These are phyloP conservation scores for Mortierella sp. DNA, from an alignment of 371 early-diverging fungal genomes.

Conservation along the genomic window DNA sequence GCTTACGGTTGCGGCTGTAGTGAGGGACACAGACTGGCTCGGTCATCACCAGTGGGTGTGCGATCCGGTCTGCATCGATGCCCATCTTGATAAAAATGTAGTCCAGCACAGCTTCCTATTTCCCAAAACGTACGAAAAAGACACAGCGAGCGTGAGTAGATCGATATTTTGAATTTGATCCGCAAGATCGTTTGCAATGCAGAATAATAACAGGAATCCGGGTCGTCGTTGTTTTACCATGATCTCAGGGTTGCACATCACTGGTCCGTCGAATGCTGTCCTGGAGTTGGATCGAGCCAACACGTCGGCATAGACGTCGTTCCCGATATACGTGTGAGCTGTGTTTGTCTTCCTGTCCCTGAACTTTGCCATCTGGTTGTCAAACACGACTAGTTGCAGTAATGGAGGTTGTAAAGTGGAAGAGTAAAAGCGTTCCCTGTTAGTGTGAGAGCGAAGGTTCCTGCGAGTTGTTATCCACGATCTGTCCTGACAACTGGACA, in stretches of 20 bases:
- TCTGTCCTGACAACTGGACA: neutral
- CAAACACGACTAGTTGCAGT: slow-evolving; percentile 75
- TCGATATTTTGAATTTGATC: neutral
- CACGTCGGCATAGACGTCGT: slow-evolving; percentile 80
- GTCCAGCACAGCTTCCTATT: slow-evolving; percentile 84
- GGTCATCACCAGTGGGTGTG: slow-evolving; percentile 89
- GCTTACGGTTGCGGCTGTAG: slow-evolving; percentile 78
- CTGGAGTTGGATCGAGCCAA: slow-evolving; percentile 76
- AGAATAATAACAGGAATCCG: neutral
- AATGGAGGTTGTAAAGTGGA: neutral
- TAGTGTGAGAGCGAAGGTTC: neutral
- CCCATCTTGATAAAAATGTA: slow-evolving; percentile 88
- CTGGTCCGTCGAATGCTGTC: slow-evolving; percentile 82
- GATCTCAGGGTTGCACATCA: slow-evolving; percentile 78
- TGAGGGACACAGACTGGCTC: slow-evolving; percentile 85
- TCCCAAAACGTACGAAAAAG: slow-evolving; percentile 6
- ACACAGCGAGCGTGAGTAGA: neutral
- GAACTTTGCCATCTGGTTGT: slow-evolving; percentile 85
- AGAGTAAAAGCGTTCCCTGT: neutral
- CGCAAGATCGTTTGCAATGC: neutral
- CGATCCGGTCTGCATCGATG: slow-evolving; percentile 71
- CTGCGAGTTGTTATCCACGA: neutral
- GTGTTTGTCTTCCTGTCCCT: slow-evolving; percentile 78
- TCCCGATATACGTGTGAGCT: slow-evolving; percentile 77
- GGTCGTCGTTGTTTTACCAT: slow-evolving; percentile 56